Evolutionary conservation across 805 yeast genomes (phyloP), one percentile per base, ranked within the genome.

Genomic region (Candida qinlingensis): DNA sequence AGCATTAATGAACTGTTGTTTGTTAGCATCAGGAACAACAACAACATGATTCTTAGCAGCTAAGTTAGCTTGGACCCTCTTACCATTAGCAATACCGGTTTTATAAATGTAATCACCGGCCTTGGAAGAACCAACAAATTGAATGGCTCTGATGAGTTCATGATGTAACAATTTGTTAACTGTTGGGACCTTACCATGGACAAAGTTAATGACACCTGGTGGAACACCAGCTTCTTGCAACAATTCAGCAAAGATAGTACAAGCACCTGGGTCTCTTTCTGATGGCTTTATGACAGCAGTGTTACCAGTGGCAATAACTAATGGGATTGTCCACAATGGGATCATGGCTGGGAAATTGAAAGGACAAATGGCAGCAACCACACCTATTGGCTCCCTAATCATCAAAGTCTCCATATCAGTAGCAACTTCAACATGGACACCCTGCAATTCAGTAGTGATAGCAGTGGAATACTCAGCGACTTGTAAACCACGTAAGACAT

Each of bases 301-400:
- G 70, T 85, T 85, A 46, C 90, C 90, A 12, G 89, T 82, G 28
- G 76, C 80, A 50, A 77, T 67, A 27, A 74, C 71, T 56, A 77
- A 66, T n/a, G 81, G 81, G 47, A 77, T 65, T 4, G 77, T 69
- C 81, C 81, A 77, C 53, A 77, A 65, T 7, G 79, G 79, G 54
- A 84, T 86, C 91, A 84, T 84, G 36, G 91, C 91, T 7, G 91
- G 91, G 77, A 84, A 84, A 66, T 84, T 84, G 70, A 84, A 84
- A 4, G 91, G 91, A 56, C 88, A 83, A 56, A 84, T 85, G n/a
- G 89, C 85, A 7, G 83, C 88, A 52, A 84, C 76, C 4, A 84
- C 88, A 13, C 91, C 91, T 48, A 83, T 64, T 11, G 88, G 88
- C 62, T 80, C 85, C 54, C 90, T 76, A 61, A 65, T 55, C 86